Conservation (phyloP, 2,329 filamentous ascomycete species). For the Sporothrix brunneoviolacea region DNA sequence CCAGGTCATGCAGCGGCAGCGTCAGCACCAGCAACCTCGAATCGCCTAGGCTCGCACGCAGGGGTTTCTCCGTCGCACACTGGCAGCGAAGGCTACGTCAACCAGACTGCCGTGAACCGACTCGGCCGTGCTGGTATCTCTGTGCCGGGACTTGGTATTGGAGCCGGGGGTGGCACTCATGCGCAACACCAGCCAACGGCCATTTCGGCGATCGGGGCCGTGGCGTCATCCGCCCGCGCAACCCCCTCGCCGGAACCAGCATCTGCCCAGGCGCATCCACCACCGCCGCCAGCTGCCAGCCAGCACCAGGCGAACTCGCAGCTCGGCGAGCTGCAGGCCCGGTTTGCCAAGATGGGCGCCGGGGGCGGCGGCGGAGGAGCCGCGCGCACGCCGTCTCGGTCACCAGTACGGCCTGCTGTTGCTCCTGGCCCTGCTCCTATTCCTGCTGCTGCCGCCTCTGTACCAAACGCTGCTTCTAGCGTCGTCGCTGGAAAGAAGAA, state of each 20-base stretch:
- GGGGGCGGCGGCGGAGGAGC: constrained; percentile 47
- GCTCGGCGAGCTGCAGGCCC: constrained; percentile 60
- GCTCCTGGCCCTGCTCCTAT: neutral
- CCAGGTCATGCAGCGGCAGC: no score
- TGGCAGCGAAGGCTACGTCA: constrained; percentile 29
- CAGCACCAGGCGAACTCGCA: constrained; percentile 30
- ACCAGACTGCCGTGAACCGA: constrained; percentile 54
- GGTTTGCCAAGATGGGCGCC: constrained; percentile 56
- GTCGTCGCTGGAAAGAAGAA: constrained; percentile 43
- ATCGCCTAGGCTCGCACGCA: no score
- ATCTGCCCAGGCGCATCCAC: constrained; percentile 6
- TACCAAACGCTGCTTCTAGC: constrained; percentile 12
- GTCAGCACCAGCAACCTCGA: no score
- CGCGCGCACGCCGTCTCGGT: neutral
- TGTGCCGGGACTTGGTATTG: constrained; percentile 72
- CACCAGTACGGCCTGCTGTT: neutral
- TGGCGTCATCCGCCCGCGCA: neutral
- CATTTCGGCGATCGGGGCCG: constrained; percentile 8
- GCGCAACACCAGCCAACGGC: neutral
- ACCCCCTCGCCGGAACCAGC: constrained; percentile 10
- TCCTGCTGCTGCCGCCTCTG: neutral
- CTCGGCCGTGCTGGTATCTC: constrained; percentile 69
- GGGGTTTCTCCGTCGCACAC: neutral
- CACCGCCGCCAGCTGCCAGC: neutral
- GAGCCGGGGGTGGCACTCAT: constrained; percentile 24